These are phyloP conservation scores for Aspergillaceae sp. DNA, from an alignment of 2,329 filamentous ascomycete genomes.

Conservation along the genomic window DNA sequence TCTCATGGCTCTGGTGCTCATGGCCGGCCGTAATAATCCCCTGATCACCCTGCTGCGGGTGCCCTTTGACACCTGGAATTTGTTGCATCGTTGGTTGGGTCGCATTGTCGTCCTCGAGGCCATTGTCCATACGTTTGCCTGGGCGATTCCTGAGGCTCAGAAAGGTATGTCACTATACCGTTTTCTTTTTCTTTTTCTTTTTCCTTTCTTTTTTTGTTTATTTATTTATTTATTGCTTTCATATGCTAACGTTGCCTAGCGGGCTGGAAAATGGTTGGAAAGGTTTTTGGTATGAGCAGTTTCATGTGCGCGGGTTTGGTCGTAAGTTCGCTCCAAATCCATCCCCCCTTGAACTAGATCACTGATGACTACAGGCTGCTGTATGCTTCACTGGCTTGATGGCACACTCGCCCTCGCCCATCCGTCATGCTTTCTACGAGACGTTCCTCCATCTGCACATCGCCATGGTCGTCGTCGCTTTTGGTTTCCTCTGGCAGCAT, in stretches of 20 bases:
- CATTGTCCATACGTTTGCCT: slow-evolving; percentile 63
- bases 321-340: slow-evolving; percentile 21
- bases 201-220: no score
- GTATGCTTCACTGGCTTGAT: slow-evolving; percentile 57
- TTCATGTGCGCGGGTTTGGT: slow-evolving; percentile 38
- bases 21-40: slow-evolving; percentile 38
- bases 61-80: slow-evolving; percentile 37
- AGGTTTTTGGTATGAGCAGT: slow-evolving; percentile 20
- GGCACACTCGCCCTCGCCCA: slow-evolving; percentile 63
- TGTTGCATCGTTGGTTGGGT: slow-evolving; percentile 72
- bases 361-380: slow-evolving; percentile 18
- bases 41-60: slow-evolving; percentile 35
- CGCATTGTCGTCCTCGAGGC: slow-evolving; percentile 61
- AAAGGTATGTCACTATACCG: slow-evolving; percentile 3
- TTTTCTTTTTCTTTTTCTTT: neutral
- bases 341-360: neutral
- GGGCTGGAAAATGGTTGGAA: slow-evolving; percentile 29
- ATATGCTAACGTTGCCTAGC: slow-evolving; percentile 42
- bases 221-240: neutral
- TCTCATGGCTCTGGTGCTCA: slow-evolving; percentile 35
- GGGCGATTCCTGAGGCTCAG: slow-evolving; percentile 61
- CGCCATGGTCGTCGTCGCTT: slow-evolving; percentile 57
- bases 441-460: slow-evolving; percentile 88
- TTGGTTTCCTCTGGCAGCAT: slow-evolving; percentile 72
- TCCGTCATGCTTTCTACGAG: slow-evolving; percentile 95